Percentiles rank a stretch among this genome's conserved stretches.
phyloP scores from a whole-genome alignment of 2,329 filamentous ascomycete species.

The Penicillium vulpinum region DNA sequence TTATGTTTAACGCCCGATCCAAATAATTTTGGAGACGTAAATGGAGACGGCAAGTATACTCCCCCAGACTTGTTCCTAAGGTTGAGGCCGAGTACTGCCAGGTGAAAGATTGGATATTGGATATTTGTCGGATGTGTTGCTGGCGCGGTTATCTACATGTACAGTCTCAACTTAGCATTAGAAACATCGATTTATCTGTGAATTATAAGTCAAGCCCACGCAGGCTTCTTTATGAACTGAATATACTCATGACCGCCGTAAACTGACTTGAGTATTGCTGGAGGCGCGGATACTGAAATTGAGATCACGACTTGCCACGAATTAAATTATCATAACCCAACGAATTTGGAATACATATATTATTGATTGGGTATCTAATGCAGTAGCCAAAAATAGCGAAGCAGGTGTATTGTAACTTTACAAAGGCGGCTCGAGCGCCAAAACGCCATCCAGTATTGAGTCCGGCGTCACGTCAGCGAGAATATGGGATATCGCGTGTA shows the following conservation, averaged over 20 bases:
- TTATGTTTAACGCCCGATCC: slow-evolving; percentile 7
- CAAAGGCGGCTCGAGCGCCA: slow-evolving; percentile 59
- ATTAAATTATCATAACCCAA: neutral
- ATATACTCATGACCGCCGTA: neutral
- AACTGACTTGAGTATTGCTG: neutral
- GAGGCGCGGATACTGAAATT: neutral
- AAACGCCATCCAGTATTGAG: slow-evolving; percentile 59
- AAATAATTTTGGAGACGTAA: slow-evolving; percentile 8
- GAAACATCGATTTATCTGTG: neutral
- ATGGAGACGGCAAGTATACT: slow-evolving; percentile 16
- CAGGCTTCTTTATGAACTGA: neutral
- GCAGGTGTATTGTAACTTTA: slow-evolving; percentile 28
- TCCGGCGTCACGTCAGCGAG: slow-evolving; percentile 61
- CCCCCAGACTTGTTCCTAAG: slow-evolving; percentile 36
- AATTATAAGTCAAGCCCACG: neutral
- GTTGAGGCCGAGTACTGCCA: slow-evolving; percentile 12
- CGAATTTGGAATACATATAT: neutral
- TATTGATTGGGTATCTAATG: slow-evolving; percentile 3
- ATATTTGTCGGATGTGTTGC: neutral
- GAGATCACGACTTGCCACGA: neutral
- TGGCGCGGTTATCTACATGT: neutral
- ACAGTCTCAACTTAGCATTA: neutral
- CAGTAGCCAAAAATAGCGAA: neutral
- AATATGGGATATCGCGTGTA: slow-evolving; percentile 65
- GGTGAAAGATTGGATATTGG: neutral